These are phyloP conservation scores for Torulaspora franciscae DNA, from an alignment of 805 yeast genomes.

Conservation along the genomic window DNA sequence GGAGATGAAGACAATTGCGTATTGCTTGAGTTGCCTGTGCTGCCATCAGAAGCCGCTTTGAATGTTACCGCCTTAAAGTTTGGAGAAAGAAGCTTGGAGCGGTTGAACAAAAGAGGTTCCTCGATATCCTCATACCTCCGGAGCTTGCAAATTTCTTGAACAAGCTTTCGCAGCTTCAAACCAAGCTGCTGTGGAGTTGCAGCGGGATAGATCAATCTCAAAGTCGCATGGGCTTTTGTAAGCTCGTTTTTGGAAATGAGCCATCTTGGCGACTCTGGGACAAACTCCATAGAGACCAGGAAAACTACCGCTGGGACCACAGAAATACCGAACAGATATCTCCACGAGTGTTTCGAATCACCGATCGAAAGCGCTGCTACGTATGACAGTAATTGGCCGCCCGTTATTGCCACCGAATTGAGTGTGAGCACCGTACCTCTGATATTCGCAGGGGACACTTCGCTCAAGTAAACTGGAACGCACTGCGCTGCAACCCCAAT, in stretches of 20 bases:
- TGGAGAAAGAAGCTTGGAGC: neutral
- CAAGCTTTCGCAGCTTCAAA: conserved; percentile 44
- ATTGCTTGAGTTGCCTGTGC: neutral
- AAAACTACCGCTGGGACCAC: conserved; percentile 42
- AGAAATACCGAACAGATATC: conserved; percentile 39
- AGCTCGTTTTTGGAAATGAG: conserved; percentile 35
- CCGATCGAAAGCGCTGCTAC: conserved; percentile 36
- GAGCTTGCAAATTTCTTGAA: conserved; percentile 38
- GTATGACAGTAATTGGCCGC: conserved; percentile 46
- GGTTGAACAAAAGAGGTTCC: conserved; percentile 14
- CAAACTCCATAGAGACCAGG: conserved; percentile 36
- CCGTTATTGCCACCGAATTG: conserved; percentile 45
- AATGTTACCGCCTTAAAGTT: neutral
- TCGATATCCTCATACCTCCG: conserved; percentile 33
- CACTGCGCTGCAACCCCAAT: conserved; percentile 69
- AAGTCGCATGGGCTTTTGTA: conserved; percentile 39
- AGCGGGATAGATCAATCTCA: conserved; percentile 43
- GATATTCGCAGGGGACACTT: conserved; percentile 42
- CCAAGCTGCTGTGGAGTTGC: conserved; percentile 42
- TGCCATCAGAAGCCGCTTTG: neutral
- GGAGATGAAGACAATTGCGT: neutral
- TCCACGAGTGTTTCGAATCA: conserved; percentile 33
- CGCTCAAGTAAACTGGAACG: conserved; percentile 56
- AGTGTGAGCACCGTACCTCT: conserved; percentile 40
- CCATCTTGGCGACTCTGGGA: conserved; percentile 51